Evolutionary conservation across 345 rosid genomes (phyloP).

Genomic region (Aquilaria sinensis): DNA sequence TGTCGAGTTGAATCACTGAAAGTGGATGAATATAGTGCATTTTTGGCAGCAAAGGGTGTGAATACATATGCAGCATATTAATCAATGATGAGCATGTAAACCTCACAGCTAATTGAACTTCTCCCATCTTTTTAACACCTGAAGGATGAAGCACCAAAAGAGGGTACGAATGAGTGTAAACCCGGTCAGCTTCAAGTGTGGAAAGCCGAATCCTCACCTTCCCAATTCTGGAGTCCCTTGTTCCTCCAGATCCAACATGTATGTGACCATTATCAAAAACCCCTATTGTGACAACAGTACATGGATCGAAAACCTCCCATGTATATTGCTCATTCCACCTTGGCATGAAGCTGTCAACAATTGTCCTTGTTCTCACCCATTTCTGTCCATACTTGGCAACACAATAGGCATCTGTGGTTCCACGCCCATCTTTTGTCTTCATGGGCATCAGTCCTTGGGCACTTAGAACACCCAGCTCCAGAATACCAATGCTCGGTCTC

Average conservation of each 20-base stretch:
- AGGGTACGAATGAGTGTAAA: slow-evolving; percentile 93
- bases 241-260: slow-evolving; percentile 44
- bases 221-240: slow-evolving; percentile 73
- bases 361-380: slow-evolving; percentile 94
- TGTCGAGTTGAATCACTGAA: slow-evolving; percentile 88
- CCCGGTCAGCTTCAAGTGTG: slow-evolving; percentile 84
- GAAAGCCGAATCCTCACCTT: slow-evolving; percentile 93
- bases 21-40: slow-evolving; percentile 94
- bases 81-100: slow-evolving; percentile 69
- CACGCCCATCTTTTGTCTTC: slow-evolving; percentile 83
- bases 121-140: slow-evolving; percentile 92
- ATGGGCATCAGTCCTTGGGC: slow-evolving; percentile 85
- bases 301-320: slow-evolving; percentile 96
- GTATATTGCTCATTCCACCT: slow-evolving; percentile 97
- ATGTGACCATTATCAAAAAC: slow-evolving; percentile 86
- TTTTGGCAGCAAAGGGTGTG: slow-evolving; percentile 80
- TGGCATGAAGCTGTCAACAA: slow-evolving; percentile 74
- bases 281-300: slow-evolving; percentile 92
- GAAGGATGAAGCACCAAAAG: slow-evolving; percentile 76
- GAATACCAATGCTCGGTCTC: slow-evolving; percentile 71
- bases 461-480: slow-evolving; percentile 69
- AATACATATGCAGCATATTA: slow-evolving; percentile 88
- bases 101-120: slow-evolving; percentile 84
- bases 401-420: slow-evolving; percentile 94
- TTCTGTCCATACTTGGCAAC: slow-evolving; percentile 98